Conservation (phyloP, 805 yeast genomes). For the Kluyveromyces siamensis region DNA sequence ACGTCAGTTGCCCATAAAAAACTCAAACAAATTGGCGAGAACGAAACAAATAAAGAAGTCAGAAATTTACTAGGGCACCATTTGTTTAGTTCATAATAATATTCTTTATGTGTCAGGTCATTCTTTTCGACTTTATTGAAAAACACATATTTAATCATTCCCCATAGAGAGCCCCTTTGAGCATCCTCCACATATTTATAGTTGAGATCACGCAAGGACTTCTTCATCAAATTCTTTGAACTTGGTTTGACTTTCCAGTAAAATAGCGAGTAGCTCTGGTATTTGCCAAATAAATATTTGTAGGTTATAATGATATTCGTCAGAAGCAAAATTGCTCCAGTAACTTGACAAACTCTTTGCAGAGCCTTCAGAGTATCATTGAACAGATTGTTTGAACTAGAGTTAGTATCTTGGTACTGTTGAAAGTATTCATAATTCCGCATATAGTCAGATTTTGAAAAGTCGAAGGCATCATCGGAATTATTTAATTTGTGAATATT, state of each 20-base stretch:
- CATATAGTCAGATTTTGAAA: conserved; percentile 20
- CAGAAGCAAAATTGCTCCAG: conserved; percentile 6
- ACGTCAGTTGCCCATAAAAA: conserved; percentile 34
- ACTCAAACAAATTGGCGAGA: conserved; percentile 49
- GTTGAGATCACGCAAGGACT: conserved; percentile 12
- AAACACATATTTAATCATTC: conserved; percentile 13
- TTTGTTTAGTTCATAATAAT: conserved; percentile 47
- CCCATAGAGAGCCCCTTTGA: conserved; percentile 15
- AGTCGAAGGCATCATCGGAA: conserved; percentile 20
- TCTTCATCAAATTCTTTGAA: conserved; percentile 14
- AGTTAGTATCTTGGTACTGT: conserved; percentile 5
- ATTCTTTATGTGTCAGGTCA: conserved; percentile 20
- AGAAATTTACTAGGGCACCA: conserved; percentile 63
- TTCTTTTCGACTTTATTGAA: conserved; percentile 6
- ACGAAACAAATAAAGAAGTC: conserved; percentile 40
- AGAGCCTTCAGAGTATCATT: conserved; percentile 9
- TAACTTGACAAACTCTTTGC: conserved; percentile 7
- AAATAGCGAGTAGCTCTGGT: conserved; percentile 18
- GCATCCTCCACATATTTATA: conserved; percentile 15
- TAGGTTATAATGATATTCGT: conserved; percentile 11
- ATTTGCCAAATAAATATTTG: conserved; percentile 14
- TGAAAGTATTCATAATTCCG: conserved; percentile 12
- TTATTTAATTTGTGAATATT: conserved; percentile 13
- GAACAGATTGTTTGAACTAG: conserved; percentile 6
- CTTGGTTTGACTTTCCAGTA: conserved; percentile 8